Percentiles rank a stretch among this genome's conserved stretches.
phyloP scores from a whole-genome alignment of 805 yeast genomes.

The Spencermartinsiella europaea region DNA sequence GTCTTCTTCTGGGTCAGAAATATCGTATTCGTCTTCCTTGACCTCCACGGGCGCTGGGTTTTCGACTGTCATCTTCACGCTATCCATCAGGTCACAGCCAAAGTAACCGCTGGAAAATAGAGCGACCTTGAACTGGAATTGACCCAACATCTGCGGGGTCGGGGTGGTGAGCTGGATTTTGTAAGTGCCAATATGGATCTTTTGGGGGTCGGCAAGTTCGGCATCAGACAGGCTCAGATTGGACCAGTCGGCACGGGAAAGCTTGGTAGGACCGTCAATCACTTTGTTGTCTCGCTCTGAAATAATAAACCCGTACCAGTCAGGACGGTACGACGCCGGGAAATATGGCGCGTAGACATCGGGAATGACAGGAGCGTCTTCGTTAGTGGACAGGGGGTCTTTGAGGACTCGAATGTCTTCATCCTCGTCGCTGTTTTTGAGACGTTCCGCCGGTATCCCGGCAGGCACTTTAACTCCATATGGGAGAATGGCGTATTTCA shows the following conservation, averaged over 20 bases:
- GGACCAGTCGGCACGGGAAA: conserved; percentile 48
- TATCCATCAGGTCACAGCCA: conserved; percentile 73
- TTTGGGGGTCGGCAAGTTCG: conserved; percentile 37
- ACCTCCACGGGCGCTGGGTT: conserved; percentile 41
- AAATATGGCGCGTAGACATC: conserved; percentile 67
- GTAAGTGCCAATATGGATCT: conserved; percentile 57
- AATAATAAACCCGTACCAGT: conserved; percentile 66
- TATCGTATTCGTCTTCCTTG: conserved; percentile 45
- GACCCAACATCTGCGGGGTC: conserved; percentile 69
- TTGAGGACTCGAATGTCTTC: conserved; percentile 44
- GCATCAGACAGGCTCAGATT: conserved; percentile 53
- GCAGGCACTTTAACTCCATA: conserved; percentile 41
- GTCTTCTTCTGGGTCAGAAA: conserved; percentile 71
- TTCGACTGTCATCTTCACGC: conserved; percentile 65
- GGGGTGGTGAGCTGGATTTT: conserved; percentile 70
- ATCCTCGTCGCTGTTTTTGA: conserved; percentile 23
- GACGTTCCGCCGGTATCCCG: conserved; percentile 15
- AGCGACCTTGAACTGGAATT: conserved; percentile 60
- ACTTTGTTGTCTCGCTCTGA: conserved; percentile 77
- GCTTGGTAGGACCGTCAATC: conserved; percentile 57
- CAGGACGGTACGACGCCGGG: conserved; percentile 48
- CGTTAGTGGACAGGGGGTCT: conserved; percentile 65
- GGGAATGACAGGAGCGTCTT: conserved; percentile 65
- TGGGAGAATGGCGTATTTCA: conserved; percentile 73
- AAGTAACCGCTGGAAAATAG: conserved; percentile 73